Evolutionary conservation across 2,329 filamentous ascomycete species (phyloP), one percentile per base, ranked within the genome.

Genomic region (Ceratocystis smalleyi): DNA sequence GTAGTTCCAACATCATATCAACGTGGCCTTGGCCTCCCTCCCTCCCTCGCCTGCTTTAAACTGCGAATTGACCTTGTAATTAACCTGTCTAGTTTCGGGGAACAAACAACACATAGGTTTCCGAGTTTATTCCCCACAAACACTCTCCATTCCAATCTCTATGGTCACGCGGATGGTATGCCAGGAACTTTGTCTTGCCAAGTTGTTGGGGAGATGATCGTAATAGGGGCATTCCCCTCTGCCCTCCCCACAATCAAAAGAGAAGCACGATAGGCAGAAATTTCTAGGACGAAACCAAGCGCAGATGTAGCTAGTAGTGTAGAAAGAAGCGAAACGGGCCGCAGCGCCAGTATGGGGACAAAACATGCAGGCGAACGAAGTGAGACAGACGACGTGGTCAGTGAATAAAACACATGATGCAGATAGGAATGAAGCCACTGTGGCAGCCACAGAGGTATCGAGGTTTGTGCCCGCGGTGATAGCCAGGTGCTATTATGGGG

Each of bases 111-210:
- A 49, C 27, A 30, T 5, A 55, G 22, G 22, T 32, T 55, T 55
- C 27, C 15, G 51, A 32, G 12, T 24, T 27, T 55, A 15, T 55
- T 55, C 51, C 51, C 51, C 51, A 55, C 51, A 55, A 55, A 55
- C 51, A 55, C 30, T 55, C 51, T 40, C 51, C 51, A 55, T 55
- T 55, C 51, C 51, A 55, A 32, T 24, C 51, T 27, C 27, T 27
- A 7, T 30, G 51, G 24, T 55, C 51, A 55, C 51, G 51, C 51
- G 51, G 51, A 55, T 17, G 30, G 22, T 55, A 27, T 32, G 51
- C 51, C 51, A 55, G 51, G 51, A 32, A 55, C 51, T 55, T 55
- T 55, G 51, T 55, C 51, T 55, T 32, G 51, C 51, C 51, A 55
- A 55, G 51, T 55, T 55, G 24, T 55, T 32, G 32, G 51, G 51